Conservation (phyloP, 139 green algal genomes). For the Mesostigma viride region DNA sequence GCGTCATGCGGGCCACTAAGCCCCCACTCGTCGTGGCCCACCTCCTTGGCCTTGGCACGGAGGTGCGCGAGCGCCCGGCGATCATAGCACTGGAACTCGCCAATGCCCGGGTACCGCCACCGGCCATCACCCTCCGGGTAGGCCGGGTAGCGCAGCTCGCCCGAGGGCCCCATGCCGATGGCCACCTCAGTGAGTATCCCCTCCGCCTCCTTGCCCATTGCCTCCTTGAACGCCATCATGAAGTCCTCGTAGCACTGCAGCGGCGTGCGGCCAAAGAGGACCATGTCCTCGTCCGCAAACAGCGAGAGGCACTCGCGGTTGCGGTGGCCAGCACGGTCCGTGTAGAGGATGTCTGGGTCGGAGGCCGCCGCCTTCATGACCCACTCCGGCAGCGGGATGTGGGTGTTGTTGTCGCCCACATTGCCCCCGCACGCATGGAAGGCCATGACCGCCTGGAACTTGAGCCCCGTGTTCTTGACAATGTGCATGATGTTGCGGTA, state of each 20-base stretch:
- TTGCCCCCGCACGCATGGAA: conserved; percentile 92
- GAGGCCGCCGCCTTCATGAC: conserved; percentile 66
- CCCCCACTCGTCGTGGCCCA: conserved; percentile 78
- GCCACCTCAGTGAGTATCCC: conserved; percentile 71
- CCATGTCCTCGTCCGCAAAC: conserved; percentile 64
- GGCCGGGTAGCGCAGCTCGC: conserved; percentile 90
- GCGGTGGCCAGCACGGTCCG: conserved; percentile 64
- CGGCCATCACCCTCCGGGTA: conserved; percentile 59
- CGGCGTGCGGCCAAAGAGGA: conserved; percentile 76
- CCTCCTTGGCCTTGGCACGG: conserved; percentile 41
- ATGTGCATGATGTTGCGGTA: conserved; percentile 71
- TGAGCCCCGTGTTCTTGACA: conserved; percentile 56
- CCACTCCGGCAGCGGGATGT: conserved; percentile 83
- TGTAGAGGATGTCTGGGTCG: conserved; percentile 91
- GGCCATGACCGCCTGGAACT: conserved; percentile 71
- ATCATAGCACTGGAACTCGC: conserved; percentile 98
- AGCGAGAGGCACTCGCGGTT: conserved; percentile 90
- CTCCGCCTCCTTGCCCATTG: conserved; percentile 10
- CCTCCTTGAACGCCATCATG: conserved; percentile 65
- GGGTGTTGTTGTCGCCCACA: conserved; percentile 61
- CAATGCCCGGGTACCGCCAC: conserved; percentile 91
- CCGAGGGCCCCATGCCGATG: conserved; percentile 83
- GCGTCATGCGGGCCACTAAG: conserved; percentile 78
- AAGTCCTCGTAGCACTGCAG: conserved; percentile 85
- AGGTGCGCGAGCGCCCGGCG: conserved; percentile 77